These are phyloP conservation scores for Trametes punicea DNA, from an alignment of 768 basidiomycete species.

Conservation along the genomic window DNA sequence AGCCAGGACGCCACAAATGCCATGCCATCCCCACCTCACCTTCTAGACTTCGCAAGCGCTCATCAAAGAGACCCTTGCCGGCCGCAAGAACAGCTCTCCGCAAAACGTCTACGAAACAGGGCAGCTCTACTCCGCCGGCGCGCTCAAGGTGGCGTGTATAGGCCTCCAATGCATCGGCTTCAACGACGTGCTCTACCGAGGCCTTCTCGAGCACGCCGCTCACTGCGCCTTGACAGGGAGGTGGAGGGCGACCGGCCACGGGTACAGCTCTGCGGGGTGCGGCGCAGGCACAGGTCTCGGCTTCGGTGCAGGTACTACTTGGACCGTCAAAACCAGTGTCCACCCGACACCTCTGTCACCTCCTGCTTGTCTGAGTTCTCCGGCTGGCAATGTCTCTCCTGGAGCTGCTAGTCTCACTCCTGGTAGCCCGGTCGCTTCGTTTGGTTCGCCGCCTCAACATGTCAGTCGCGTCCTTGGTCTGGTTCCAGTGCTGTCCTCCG, in stretches of 20 bases:
- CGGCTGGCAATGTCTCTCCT: neutral
- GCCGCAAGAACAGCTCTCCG: constrained; percentile 72
- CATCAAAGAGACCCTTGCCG: constrained; percentile 67
- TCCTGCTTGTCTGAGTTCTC: neutral
- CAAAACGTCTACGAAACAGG: constrained; percentile 73
- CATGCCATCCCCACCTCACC: neutral
- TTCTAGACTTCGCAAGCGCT: constrained; percentile 60
- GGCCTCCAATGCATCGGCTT: constrained; percentile 77
- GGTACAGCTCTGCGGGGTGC: neutral
- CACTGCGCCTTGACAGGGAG: constrained; percentile 36
- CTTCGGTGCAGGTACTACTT: neutral
- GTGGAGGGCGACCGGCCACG: constrained; percentile 24
- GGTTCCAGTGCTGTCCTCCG: neutral
- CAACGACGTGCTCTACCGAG: constrained; percentile 61
- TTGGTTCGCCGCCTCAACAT: neutral
- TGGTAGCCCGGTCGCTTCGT: neutral
- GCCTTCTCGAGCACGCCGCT: constrained; percentile 61
- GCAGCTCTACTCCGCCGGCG: constrained; percentile 71
- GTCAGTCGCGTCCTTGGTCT: neutral
- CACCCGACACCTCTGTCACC: neutral
- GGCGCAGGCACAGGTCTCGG: neutral
- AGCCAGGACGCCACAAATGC: neutral
- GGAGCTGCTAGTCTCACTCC: neutral
- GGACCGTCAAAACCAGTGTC: neutral
- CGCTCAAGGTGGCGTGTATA: constrained; percentile 69